A percentile compares a stretch with the other conserved stretches of the same genome.
Conservation (phyloP, 108 stramenopile genomes). For the Pseudonitzschia delicatissima region DNA sequence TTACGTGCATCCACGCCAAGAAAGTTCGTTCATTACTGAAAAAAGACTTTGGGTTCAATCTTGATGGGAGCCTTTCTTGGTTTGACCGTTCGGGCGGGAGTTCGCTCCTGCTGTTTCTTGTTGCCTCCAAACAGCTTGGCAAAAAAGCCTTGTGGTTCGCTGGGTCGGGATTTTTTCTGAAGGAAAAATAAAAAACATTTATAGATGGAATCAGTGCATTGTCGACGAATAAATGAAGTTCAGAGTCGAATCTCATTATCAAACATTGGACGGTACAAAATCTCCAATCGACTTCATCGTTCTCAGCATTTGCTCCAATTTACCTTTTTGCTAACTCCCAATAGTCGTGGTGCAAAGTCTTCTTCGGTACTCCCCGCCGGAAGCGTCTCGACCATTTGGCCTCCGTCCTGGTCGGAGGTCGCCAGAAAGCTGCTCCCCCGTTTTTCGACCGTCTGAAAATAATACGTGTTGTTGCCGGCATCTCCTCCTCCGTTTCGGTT, state of each 20-base stretch:
- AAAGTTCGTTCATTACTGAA: conserved; percentile 98
- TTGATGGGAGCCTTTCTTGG: conserved; percentile 13
- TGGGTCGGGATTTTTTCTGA: not conserved
- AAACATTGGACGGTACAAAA: no score
- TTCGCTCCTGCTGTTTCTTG: not conserved
- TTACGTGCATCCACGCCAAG: conserved; percentile 90
- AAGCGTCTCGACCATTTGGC: conserved; percentile 31
- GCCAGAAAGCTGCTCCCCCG: not conserved
- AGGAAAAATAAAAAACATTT: not conserved
- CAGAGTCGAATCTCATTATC: not conserved
- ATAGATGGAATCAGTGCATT: not conserved
- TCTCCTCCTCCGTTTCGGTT: not conserved
- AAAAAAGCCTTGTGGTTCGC: conserved; percentile 8
- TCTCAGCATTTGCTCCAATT: no score
- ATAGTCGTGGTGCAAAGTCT: conserved; percentile 26
- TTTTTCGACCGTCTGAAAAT: not conserved
- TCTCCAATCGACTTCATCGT: not conserved
- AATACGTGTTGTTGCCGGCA: not conserved
- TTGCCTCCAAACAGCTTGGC: conserved; percentile 3
- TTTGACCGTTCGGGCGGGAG: not conserved
- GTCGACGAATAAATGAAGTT: not conserved
- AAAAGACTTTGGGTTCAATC: conserved; percentile 70
- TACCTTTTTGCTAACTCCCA: not conserved
- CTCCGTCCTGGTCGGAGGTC: conserved; percentile 18
- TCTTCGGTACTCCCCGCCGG: conserved; percentile 18